Base-by-base conservation (phyloP, 2,329 filamentous ascomycete genomes). In the Alternaria viburni region DNA sequence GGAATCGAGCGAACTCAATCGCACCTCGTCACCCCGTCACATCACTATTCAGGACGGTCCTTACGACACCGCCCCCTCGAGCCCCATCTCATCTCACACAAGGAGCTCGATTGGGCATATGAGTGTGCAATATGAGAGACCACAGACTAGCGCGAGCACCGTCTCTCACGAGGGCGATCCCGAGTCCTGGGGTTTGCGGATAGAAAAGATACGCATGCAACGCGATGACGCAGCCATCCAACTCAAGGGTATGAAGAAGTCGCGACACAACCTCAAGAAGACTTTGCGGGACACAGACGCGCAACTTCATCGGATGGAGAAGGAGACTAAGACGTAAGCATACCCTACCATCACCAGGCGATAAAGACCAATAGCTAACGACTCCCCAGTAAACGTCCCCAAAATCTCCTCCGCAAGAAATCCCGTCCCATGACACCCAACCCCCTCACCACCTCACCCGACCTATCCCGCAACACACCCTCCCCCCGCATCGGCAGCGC, bases 161-260 rank as follows among this genome's bases (percentile, higher is more conserved):
- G 46, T 54, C 8, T 69, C 69, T 4, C 64, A 52, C 9, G 64
- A 64, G n/a, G 68, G 71, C 6, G 70, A 73, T 15, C 67, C 74
- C 4, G 72, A 73, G 2, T 58, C 69, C 1, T 80, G 78, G 78
- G 71, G 74, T 0, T 69, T 62, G 19, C 76, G 80, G 49, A 69
- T 80, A 7, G 77, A 80, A 44, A 68, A 75, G 17, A 67, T 79
- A 15, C 74, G 77, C 21, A 72, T 78, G 69, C 66, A 76, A 32
- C 63, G 78, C 28, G 65, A 79, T 13, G 77, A 80, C 55, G 72
- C 75, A 12, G 74, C 70, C 0, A 59, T 76, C 4, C 75, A 78
- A 51, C 64, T 80, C n/a, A 73, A 71, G 49, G 76, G 74, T 13
- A 70, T 79, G 62, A 75, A 72, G 55, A 72, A 75, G 44, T 68